Base-by-base conservation (phyloP, 106 monocot species). In the Dactylorhiza incarnata region DNA sequence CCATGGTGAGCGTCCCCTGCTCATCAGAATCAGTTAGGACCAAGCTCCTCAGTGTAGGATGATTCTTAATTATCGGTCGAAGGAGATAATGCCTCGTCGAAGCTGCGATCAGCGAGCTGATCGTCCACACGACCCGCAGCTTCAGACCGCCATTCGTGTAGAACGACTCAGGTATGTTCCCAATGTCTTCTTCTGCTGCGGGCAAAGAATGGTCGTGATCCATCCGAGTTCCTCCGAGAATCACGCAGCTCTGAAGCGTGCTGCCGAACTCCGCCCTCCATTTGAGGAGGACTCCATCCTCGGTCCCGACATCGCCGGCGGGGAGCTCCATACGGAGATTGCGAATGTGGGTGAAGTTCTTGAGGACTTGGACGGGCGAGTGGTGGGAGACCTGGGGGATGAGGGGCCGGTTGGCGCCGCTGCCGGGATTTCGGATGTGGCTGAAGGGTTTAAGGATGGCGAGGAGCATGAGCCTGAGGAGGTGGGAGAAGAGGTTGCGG, bases 261-360 rank as follows among this genome's bases (percentile, higher is more conserved):
- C 93, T 93, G 13, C 93, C 93, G 48, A 90, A 93, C 77, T 93
- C 93, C 0, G 93, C 93, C 67, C 82, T 86, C 93, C 93, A 93
- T 79, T 88, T 93, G 75, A 93, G 63, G 5, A 93, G 80, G 17
- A 93, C 90, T 10, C 93, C 93, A 1, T 93, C 93, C 73, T 90
- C 90, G 3, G 86, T 93, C 11, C 89, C 84, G n/a, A 93, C 84
- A 79, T 93, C 93, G 56, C 90, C 89, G 14, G 93, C 87, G 15
- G 93, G 93, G 48, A 93, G 87, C 61, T 93, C 93, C 3, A 93
- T 86, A 13, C 54, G 78, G 2, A 93, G 82, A 77, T 88, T 78
- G 24, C 84, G 82, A 11, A 93, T 72, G 45, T 87, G 79, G 37
- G 84, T 81, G 86, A 90, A 93, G 79, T 86, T 90, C 78, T 86